phyloP scores from a whole-genome alignment of 495 filamentous ascomycete species.

The Podospora pseudocomata region DNA sequence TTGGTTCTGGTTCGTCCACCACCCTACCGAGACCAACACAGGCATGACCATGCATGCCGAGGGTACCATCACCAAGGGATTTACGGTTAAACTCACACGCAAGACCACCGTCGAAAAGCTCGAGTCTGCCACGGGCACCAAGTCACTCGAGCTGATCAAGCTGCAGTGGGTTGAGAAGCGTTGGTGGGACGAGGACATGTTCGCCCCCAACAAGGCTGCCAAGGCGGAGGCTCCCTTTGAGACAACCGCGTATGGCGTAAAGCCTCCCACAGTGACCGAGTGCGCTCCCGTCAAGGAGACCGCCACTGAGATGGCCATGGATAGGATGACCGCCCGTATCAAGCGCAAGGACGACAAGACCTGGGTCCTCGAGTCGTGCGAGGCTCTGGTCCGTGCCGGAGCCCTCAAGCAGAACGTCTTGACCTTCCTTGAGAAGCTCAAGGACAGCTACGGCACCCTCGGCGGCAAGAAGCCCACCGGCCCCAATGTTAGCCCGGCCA shows the following conservation, averaged over 20 bases:
- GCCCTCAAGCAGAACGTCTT: conserved; percentile 7
- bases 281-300: neutral
- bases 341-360: conserved; percentile 18
- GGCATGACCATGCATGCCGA: neutral
- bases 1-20: neutral
- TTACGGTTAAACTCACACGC: neutral
- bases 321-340: neutral
- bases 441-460: neutral
- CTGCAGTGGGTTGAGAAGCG: neutral
- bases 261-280: neutral
- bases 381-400: conserved; percentile 10
- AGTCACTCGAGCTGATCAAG: neutral
- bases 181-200: neutral
- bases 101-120: neutral
- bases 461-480: neutral
- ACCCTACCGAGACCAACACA: neutral
- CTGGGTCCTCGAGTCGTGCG: conserved; percentile 16
- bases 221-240: neutral
- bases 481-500: neutral
- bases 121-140: neutral
- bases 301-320: neutral
- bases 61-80: neutral
- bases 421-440: conserved; percentile 9
- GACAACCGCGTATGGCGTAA: neutral
- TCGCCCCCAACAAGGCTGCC: neutral